Evolutionary conservation across 2,329 filamentous ascomycete species (phyloP).

Genomic region (Aspergillus terreus): DNA sequence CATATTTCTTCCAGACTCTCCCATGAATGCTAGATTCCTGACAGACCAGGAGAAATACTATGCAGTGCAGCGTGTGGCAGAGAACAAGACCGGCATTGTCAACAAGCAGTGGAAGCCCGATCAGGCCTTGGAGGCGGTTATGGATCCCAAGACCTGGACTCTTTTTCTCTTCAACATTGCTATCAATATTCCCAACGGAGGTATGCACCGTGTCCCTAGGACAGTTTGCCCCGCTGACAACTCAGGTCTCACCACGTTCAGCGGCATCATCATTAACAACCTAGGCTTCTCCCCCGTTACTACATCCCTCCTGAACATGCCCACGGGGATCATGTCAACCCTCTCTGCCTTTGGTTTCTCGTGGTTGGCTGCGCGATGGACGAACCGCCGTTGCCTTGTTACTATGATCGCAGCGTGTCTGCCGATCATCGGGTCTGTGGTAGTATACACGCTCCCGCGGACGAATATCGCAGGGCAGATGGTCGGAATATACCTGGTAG

Average conservation of each 20-base stretch:
- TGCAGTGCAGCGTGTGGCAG: constrained; percentile 38
- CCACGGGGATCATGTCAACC: constrained; percentile 32
- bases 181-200: constrained; percentile 37
- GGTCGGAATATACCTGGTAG: constrained; percentile 37
- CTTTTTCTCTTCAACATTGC: constrained; percentile 31
- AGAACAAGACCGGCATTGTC: constrained; percentile 38
- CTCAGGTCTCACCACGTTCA: constrained; percentile 30
- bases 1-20: constrained; percentile 41
- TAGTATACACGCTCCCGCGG: constrained; percentile 27
- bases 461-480: constrained; percentile 37
- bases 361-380: constrained; percentile 27
- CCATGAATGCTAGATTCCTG: constrained; percentile 54
- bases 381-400: constrained; percentile 26
- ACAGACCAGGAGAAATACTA: constrained; percentile 50
- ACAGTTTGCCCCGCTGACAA: background rate
- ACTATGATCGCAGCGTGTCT: constrained; percentile 27
- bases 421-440: constrained; percentile 27
- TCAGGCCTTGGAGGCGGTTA: constrained; percentile 28
- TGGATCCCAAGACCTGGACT: constrained; percentile 38
- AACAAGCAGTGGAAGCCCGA: constrained; percentile 27
- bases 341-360: constrained; percentile 29
- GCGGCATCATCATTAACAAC: constrained; percentile 36
- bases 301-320: constrained; percentile 37
- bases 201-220: background rate
- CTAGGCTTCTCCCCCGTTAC: constrained; percentile 35